A percentile compares a stretch with the other conserved stretches of the same genome.
Evolutionary conservation across 805 yeast genomes (phyloP).

Genomic region (Lipomyces oligophaga): DNA sequence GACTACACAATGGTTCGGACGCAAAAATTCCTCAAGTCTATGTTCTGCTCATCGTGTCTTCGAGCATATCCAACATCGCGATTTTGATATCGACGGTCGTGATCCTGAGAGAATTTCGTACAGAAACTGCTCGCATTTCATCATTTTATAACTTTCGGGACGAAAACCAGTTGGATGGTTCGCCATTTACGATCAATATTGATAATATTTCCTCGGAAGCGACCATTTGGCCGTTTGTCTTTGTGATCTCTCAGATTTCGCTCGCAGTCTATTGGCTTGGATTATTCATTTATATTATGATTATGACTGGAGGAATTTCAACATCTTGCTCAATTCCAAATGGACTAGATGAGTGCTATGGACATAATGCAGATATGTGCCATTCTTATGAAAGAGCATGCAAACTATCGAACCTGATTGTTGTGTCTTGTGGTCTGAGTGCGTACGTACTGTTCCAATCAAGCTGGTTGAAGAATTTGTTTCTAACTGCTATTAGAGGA

Average conservation of each 20-base stretch:
- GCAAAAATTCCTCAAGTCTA: slow-evolving; percentile 8
- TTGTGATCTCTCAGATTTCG: slow-evolving; percentile 11
- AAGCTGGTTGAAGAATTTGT: neutral
- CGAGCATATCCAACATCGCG: slow-evolving; percentile 2
- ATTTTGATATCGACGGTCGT: slow-evolving; percentile 3
- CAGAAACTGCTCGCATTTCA: too few species aligned
- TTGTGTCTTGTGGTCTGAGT: slow-evolving; percentile 18
- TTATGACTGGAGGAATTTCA: slow-evolving; percentile 21
- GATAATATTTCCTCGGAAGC: slow-evolving; percentile 2
- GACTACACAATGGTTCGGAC: neutral
- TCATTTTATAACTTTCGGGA: neutral
- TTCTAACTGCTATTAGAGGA: too few species aligned
- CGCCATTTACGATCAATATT: slow-evolving; percentile 1
- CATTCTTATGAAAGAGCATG: slow-evolving; percentile 13
- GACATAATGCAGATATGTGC: slow-evolving; percentile 7
- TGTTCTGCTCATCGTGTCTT: slow-evolving; percentile 5
- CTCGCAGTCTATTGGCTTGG: slow-evolving; percentile 16
- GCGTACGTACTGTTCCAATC: slow-evolving; percentile 5
- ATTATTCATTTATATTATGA: slow-evolving; percentile 21
- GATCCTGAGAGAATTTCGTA: slow-evolving; percentile 3
- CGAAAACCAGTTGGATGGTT: neutral
- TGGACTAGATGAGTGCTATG: slow-evolving; percentile 9
- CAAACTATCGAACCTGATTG: slow-evolving; percentile 16
- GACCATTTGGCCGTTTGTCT: slow-evolving; percentile 11
- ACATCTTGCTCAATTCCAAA: slow-evolving; percentile 19